phyloP scores from a whole-genome alignment of 1,284 basidiomycete species.

The Hortiboletus rubellus region DNA sequence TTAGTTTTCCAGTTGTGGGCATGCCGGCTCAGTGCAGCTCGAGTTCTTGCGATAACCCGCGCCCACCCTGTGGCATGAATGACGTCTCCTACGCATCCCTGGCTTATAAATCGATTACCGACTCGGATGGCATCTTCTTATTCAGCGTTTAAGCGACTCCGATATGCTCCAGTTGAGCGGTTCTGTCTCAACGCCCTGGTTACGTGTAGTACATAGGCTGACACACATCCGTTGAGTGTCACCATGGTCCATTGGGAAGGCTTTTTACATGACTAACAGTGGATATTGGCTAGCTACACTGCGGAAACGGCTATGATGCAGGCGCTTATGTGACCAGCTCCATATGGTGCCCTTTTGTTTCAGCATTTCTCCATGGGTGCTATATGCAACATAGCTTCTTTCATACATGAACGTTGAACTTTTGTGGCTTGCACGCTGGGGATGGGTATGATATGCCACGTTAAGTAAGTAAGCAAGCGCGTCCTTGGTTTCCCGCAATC shows the following conservation, averaged over 20 bases:
- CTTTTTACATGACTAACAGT: too few species aligned
- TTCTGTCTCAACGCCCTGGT: not conserved
- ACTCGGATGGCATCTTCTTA: not conserved
- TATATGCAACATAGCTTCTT: not conserved
- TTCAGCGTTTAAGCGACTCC: not conserved
- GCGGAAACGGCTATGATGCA: not conserved
- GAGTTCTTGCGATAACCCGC: constrained; percentile 2
- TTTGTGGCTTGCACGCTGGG: not conserved
- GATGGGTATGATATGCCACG: too few species aligned
- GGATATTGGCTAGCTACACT: not conserved
- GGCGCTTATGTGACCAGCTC: not conserved
- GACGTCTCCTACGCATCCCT: not conserved
- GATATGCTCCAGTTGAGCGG: not conserved
- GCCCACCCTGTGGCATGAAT: constrained; percentile 5
- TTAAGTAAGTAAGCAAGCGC: constrained; percentile 1
- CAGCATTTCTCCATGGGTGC: not conserved
- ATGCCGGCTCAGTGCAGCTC: not conserved
- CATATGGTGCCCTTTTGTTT: not conserved
- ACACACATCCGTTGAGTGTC: not conserved
- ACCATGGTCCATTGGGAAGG: not conserved
- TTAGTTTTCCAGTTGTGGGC: constrained; percentile 14
- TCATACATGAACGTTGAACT: not conserved
- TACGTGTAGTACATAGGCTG: not conserved
- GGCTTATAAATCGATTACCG: not conserved
- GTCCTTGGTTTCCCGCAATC: not conserved